Conservation (phyloP, 768 basidiomycete species). For the Suillus hirtellus region DNA sequence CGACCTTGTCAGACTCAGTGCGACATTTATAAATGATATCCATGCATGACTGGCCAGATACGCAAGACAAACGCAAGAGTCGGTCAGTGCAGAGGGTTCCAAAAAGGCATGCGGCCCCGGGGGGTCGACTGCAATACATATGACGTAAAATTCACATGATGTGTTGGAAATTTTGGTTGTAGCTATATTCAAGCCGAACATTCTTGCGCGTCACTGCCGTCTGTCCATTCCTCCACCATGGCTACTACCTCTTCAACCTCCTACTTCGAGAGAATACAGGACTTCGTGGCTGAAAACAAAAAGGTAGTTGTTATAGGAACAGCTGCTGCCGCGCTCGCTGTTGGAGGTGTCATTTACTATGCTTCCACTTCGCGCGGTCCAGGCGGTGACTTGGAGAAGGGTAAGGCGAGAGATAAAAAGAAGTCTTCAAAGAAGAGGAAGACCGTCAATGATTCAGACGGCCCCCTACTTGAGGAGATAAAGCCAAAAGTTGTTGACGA, state of each 20-base stretch:
- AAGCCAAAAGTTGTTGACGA: slow-evolving; percentile 44
- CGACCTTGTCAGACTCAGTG: no score
- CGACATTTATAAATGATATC: no score
- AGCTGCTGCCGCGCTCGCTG: slow-evolving; percentile 68
- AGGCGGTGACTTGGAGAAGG: slow-evolving; percentile 44
- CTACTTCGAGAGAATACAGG: slow-evolving; percentile 63
- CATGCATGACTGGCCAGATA: no score
- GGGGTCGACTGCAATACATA: not conserved
- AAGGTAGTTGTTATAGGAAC: slow-evolving; percentile 71
- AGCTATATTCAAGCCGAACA: slow-evolving; percentile 1
- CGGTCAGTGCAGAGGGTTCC: no score
- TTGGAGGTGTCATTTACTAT: slow-evolving; percentile 74
- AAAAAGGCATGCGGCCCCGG: no score
- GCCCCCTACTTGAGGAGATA: slow-evolving; percentile 81
- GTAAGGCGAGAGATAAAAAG: slow-evolving; percentile 49
- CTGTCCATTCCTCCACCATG: not conserved
- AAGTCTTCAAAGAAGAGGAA: slow-evolving; percentile 63
- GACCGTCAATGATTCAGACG: slow-evolving; percentile 56
- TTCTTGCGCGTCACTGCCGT: slow-evolving; percentile 4
- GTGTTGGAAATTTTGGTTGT: slow-evolving; percentile 3
- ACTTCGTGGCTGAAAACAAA: slow-evolving; percentile 77
- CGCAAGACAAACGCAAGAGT: no score
- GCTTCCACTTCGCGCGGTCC: slow-evolving; percentile 48
- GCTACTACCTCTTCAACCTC: slow-evolving; percentile 25
- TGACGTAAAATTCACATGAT: slow-evolving; percentile 8